Base-by-base conservation (phyloP, 1,284 basidiomycete species). In the Heliocybe sulcata region DNA sequence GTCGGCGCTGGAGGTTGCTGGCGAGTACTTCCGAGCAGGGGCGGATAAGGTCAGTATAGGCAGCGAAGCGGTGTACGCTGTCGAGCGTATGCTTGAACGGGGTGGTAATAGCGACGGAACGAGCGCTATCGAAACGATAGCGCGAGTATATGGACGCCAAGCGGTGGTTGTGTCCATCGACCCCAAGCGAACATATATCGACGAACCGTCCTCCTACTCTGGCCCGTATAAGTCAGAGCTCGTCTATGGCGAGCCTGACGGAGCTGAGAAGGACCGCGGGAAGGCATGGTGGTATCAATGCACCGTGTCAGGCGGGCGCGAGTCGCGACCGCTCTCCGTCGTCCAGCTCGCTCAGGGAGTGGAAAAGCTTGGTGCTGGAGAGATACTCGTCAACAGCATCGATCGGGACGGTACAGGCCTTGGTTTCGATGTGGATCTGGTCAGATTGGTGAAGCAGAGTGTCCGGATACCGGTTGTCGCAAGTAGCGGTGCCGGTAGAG, bases 221-320 rank as follows among this genome's bases (percentile, higher is more conserved):
- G 92, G 92, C 38, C 80, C 83, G 9, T 83, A 84, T 70, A 77
- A 76, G 57, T 75, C 81, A 35, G 87, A 92, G 65, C 74, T 96
- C 42, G 70, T 92, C 16, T 71, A 75, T 45, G 82, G 85, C 31
- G 69, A 73, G 55, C 65, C 74, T 14, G 77, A 77, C 52, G 72
- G 76, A 11, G 67, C 69, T 38, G 77, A 76, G 65, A 74, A 72
- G 54, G 87, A 87, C 62, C 73, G 81, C 56, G 88, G 85, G 55
- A 87, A 87, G 68, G 84, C 84, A 48, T 98, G 97, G 94, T 99
- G 96, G 96, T 99, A 99, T 72, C 92, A 94, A 67, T 98, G 96
- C 70, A 99, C 97, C 12, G 90, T 98, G 54, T 92, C 89, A 4
- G 96, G 97, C 50, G 97, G 97, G 16, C 84, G 97, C 35, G 91